These are phyloP conservation scores for Talaromyces nanjingensis DNA, from an alignment of 495 filamentous ascomycete genomes.

Conservation along the genomic window DNA sequence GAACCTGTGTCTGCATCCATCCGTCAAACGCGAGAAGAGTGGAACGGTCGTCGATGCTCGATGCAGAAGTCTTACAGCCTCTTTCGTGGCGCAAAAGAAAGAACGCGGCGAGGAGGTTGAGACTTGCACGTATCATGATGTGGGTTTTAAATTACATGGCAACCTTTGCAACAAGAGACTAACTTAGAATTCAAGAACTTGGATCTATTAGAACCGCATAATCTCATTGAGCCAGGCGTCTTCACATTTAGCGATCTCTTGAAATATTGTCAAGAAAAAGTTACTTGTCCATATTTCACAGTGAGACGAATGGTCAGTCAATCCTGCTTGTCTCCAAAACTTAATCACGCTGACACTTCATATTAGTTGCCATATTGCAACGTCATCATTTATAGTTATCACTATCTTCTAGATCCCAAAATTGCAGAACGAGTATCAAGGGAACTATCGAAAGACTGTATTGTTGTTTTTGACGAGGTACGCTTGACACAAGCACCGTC, in stretches of 20 bases:
- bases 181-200: constrained; percentile 58
- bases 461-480: constrained; percentile 91
- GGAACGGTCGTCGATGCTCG: constrained; percentile 88
- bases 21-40: constrained; percentile 92
- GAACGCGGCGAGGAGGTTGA: constrained; percentile 90
- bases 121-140: constrained; percentile 91
- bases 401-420: constrained; percentile 96
- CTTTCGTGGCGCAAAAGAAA: constrained; percentile 96
- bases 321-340: neutral
- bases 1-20: constrained; percentile 93
- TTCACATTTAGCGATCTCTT: constrained; percentile 91
- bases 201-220: constrained; percentile 88
- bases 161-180: neutral
- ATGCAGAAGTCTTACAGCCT: constrained; percentile 90
- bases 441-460: constrained; percentile 95
- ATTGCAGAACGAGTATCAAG: constrained; percentile 95
- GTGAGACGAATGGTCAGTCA: constrained; percentile 80
- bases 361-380: constrained; percentile 79
- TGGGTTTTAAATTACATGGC: constrained; percentile 23
- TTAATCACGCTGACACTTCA: constrained; percentile 9
- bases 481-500: constrained; percentile 83
- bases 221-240: constrained; percentile 85
- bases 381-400: constrained; percentile 98
- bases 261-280: constrained; percentile 86
- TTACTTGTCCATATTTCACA: constrained; percentile 97